Base-by-base conservation (phyloP, 116 monocot species). In the Papilionanthe hybrid region DNA sequence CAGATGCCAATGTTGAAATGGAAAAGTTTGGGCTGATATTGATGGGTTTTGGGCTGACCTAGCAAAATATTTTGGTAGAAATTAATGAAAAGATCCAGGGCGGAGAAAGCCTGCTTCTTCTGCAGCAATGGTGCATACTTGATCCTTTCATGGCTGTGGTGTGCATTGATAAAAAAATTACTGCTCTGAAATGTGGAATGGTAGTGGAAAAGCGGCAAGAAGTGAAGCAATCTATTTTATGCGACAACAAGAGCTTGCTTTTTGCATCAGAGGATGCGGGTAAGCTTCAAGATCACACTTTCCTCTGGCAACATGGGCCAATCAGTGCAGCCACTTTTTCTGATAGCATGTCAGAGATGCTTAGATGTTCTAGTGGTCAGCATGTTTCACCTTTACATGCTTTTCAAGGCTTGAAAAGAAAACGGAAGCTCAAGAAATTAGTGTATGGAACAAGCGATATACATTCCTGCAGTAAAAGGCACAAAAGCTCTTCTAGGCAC, bases 81-180 rank as follows among this genome's bases (percentile, higher is more conserved):
- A 58, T 96, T 57, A 87, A 93, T 48, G 80, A 90, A 13, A 81
- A 81, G 20, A 72, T 83, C 28, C 27, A 63, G 9, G n/a, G 49
- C 42, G 32, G 55, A 78, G 25, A 32, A 55, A 55, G 9, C 76
- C 77, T n/a, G 55, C 85, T 30, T 58, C 93, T 68, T 66, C 41
- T 86, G 68, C 27, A 80, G 42, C 78, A 81, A 45, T 96, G 96
- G 96, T 76, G 78, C 58, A 88, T 96, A 65, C 93, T 96, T 77
- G 90, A 96, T 83, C 96, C 96, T 19, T 96, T 93, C 82, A 69
- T 93, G 83, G 87, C 86, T 44, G 92, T 93, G 8, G 83, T 86
- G 23, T 92, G 84, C 74, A 93, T 96, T 78, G 87, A 89, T 72
- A 85, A 83, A 57, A 92, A 86, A 79, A 75, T 96, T 19, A 32